Evolutionary conservation across 768 basidiomycete species (phyloP).

Genomic region (Suillus spraguei): DNA sequence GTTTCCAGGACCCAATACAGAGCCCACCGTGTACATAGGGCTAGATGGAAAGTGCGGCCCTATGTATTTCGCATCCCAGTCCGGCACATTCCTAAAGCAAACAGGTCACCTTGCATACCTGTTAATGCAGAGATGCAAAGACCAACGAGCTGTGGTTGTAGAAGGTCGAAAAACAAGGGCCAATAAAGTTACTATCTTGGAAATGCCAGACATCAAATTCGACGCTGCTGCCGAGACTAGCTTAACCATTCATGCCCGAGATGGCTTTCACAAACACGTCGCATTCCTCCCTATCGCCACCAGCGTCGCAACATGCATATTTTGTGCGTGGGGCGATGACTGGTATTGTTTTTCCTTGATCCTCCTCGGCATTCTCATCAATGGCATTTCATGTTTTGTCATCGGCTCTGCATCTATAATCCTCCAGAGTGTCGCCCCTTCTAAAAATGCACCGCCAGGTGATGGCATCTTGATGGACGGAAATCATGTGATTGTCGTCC

Average conservation of each 20-base stretch:
- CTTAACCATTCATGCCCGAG: conserved; percentile 7
- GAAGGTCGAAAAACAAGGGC: conserved; percentile 24
- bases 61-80: conserved; percentile 26
- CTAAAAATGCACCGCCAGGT: conserved; percentile 16
- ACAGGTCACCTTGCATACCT: conserved; percentile 36
- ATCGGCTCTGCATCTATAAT: conserved; percentile 25
- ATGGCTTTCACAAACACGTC: conserved; percentile 9
- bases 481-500: conserved; percentile 18
- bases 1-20: conserved; percentile 32
- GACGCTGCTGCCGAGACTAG: conserved; percentile 9
- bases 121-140: conserved; percentile 23
- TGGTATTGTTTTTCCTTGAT: conserved; percentile 36
- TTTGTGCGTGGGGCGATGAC: conserved; percentile 28
- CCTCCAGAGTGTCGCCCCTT: conserved; percentile 12
- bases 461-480: conserved; percentile 18
- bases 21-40: conserved; percentile 29
- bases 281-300: conserved; percentile 27
- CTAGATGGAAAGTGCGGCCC: conserved; percentile 33
- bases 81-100: conserved; percentile 31
- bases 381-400: conserved; percentile 27
- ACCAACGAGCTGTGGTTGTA: background rate
- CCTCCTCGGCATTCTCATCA: conserved; percentile 32
- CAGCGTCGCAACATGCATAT: conserved; percentile 25
- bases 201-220: conserved; percentile 15
- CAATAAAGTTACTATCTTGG: conserved; percentile 25